phyloP scores from a whole-genome alignment of 805 yeast species.

The Wickerhamomyces bovis region DNA sequence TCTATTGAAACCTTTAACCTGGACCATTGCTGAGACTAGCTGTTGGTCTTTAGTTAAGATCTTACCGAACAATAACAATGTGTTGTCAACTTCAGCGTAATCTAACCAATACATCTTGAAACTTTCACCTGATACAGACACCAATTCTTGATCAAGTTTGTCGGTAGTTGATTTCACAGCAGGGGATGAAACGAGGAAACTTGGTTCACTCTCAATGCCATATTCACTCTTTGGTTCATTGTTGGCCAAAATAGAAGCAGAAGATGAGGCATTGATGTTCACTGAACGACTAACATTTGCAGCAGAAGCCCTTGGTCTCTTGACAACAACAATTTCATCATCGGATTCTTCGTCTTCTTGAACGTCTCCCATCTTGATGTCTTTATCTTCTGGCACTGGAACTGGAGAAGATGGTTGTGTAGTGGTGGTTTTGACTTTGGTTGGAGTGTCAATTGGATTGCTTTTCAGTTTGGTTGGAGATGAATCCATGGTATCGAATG shows the following conservation, averaged over 20 bases:
- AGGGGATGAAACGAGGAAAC: slow-evolving; percentile 16
- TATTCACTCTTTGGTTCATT: slow-evolving; percentile 13
- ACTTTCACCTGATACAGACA: slow-evolving; percentile 26
- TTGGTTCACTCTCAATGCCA: slow-evolving; percentile 7
- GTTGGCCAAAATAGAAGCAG: slow-evolving; percentile 1
- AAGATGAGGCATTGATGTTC: slow-evolving; percentile 31
- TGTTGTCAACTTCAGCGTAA: slow-evolving; percentile 68
- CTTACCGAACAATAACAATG: slow-evolving; percentile 77
- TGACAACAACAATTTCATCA: slow-evolving; percentile 50
- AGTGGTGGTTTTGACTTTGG: slow-evolving; percentile 15
- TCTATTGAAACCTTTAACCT: slow-evolving; percentile 60
- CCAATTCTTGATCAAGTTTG: slow-evolving; percentile 16
- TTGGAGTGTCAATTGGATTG: slow-evolving; percentile 10
- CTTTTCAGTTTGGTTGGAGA: slow-evolving; percentile 30
- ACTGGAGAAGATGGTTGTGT: slow-evolving; percentile 5
- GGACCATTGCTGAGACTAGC: slow-evolving; percentile 69
- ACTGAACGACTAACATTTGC: slow-evolving; percentile 35
- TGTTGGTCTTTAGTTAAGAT: slow-evolving; percentile 52
- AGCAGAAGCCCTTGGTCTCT: slow-evolving; percentile 44
- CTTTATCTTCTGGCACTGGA: slow-evolving; percentile 15
- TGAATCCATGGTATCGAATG: slow-evolving; percentile 27
- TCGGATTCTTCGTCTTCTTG: slow-evolving; percentile 40
- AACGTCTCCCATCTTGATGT: slow-evolving; percentile 42
- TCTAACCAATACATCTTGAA: slow-evolving; percentile 88
- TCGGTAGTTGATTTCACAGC: slow-evolving; percentile 6